A percentile compares a stretch with the other conserved stretches of the same genome.
Evolutionary conservation across 345 rosid genomes (phyloP).

Genomic region (Ceriops zippeliana): DNA sequence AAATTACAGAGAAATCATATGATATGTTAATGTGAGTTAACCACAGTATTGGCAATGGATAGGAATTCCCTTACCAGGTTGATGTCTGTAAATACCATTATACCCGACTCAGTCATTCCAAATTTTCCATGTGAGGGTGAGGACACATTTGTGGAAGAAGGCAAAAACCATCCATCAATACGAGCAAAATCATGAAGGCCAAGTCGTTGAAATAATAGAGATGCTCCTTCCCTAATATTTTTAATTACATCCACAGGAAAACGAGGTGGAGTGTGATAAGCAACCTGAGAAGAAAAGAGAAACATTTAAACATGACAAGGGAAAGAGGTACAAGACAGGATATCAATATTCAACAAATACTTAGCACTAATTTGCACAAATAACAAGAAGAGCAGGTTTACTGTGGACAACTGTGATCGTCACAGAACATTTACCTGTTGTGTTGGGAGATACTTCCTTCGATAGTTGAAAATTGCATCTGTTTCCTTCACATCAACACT

Average conservation of each 20-base stretch:
- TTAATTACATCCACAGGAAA: constrained; percentile 68
- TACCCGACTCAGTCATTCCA: constrained; percentile 45
- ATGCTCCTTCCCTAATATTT: constrained; percentile 76
- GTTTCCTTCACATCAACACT: constrained; percentile 54
- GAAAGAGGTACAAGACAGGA: constrained; percentile 6
- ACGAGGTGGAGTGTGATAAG: constrained; percentile 94
- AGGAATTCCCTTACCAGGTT: constrained; percentile 60
- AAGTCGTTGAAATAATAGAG: constrained; percentile 65
- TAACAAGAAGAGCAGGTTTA: no score
- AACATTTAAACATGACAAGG: constrained; percentile 17
- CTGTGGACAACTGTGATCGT: background rate
- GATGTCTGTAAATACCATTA: constrained; percentile 72
- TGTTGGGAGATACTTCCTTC: constrained; percentile 94
- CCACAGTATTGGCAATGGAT: background rate
- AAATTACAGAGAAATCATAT: constrained; percentile 19
- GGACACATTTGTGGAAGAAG: constrained; percentile 38
- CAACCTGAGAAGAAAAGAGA: constrained; percentile 52
- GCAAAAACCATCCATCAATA: constrained; percentile 94
- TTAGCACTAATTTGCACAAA: no score
- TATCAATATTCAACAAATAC: no score
- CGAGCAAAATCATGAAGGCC: constrained; percentile 88
- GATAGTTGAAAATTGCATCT: constrained; percentile 81
- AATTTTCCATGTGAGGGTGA: constrained; percentile 40
- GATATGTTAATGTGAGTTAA: constrained; percentile 2
- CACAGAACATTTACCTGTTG: constrained; percentile 57